These are phyloP conservation scores for Plasmodium gonderi DNA, from an alignment of 169 alveolate species.

Conservation along the genomic window DNA sequence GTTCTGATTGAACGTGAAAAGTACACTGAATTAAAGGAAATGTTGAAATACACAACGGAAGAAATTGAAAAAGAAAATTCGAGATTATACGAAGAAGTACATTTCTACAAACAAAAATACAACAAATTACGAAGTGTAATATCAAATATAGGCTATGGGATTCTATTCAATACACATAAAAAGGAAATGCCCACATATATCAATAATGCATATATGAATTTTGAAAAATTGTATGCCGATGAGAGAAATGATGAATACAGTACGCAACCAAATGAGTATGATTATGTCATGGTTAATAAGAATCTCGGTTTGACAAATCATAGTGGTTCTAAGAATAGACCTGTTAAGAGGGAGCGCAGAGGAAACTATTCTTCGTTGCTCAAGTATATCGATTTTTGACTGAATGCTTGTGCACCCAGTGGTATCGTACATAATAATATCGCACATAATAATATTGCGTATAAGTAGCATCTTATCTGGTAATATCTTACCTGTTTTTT, in stretches of 20 bases:
- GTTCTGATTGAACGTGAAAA: conserved; percentile 67
- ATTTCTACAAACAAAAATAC: conserved; percentile 49
- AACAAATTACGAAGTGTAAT: conserved; percentile 27
- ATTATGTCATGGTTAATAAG: conserved; percentile 58
- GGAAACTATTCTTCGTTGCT: conserved; percentile 42
- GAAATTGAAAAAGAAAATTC: conserved; percentile 70
- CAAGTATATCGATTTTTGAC: conserved; percentile 44
- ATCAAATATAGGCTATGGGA: conserved; percentile 75
- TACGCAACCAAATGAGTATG: conserved; percentile 38
- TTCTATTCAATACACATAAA: conserved; percentile 19
- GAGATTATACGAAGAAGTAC: conserved; percentile 56
- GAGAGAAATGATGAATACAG: not conserved
- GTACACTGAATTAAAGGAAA: conserved; percentile 48
- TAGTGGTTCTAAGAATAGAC: not conserved
- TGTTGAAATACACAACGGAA: conserved; percentile 67
- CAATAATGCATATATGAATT: not conserved
- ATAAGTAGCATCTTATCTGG: no score
- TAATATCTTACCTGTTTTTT: no score
- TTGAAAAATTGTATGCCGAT: conserved; percentile 3
- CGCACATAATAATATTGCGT: no score
- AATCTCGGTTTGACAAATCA: not conserved
- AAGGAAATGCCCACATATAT: not conserved
- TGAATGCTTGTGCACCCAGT: no score
- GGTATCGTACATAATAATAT: no score
- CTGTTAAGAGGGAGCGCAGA: not conserved